Percentiles rank a stretch among this genome's conserved stretches.
Conservation (phyloP, 768 basidiomycete species). For the Lyophyllum atratum region DNA sequence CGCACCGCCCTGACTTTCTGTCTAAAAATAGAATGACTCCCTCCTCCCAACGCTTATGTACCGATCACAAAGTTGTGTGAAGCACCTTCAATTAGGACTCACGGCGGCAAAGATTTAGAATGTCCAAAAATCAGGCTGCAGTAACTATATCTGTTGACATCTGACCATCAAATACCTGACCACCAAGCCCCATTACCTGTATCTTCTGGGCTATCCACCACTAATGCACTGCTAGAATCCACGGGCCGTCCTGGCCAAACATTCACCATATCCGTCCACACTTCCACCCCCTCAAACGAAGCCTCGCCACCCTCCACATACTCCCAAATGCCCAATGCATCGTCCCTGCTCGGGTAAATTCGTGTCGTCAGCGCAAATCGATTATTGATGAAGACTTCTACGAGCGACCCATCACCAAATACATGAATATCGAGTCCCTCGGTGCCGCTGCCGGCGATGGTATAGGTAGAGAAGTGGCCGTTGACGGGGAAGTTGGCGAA, state of each 20-base stretch:
- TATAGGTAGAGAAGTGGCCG: neutral
- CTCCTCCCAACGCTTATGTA: too few species aligned
- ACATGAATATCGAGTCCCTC: neutral
- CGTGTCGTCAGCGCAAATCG: neutral
- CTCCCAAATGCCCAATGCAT: neutral
- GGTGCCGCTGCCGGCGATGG: neutral
- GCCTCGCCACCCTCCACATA: neutral
- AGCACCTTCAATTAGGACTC: too few species aligned
- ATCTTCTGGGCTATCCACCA: neutral
- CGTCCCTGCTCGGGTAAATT: neutral
- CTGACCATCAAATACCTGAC: neutral
- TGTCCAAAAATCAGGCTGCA: too few species aligned
- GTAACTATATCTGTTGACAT: too few species aligned
- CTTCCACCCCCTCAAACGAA: neutral
- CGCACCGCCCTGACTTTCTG: too few species aligned
- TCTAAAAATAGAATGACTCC: too few species aligned
- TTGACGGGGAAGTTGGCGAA: neutral
- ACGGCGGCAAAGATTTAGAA: too few species aligned
- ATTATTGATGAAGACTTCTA: slow-evolving; percentile 1
- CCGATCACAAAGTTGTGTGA: too few species aligned
- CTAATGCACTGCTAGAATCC: neutral
- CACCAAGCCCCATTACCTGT: slow-evolving; percentile 1
- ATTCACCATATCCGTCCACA: neutral
- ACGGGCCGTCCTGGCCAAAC: neutral
- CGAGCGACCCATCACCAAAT: neutral